Evolutionary conservation across 2,329 filamentous ascomycete species (phyloP), one percentile per base, ranked within the genome.

Genomic region (Bisporella sp.): DNA sequence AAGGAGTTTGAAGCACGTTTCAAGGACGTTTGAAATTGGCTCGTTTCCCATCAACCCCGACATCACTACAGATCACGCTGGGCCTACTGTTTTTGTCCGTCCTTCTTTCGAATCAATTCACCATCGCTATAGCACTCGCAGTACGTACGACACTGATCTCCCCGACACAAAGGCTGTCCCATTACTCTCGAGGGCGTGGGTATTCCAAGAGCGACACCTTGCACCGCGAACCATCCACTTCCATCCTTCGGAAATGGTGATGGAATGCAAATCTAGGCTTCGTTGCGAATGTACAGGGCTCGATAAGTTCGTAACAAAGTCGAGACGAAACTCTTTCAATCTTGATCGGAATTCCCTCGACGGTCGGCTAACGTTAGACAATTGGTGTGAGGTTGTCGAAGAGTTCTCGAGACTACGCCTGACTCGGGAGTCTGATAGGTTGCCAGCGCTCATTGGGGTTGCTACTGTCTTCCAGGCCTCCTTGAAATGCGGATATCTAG

Each of bases 201-300:
- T 37, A 13, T 39, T 57, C n/a, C 54, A 57, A 45, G 54, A 57
- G 42, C 37, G 54, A 31, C 29, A 50, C 4, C 33, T 57, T 9
- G 29, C 51, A 2, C 47, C 52, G 13, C 40, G 49, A 47, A 54
- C 44, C 3, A 13, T 57, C 2, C 48, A 57, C 31, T 54, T 52
- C 41, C 47, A 48, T 30, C 39, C 39, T 7, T 32, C 39, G 11
- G 47, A 48, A 13, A 42, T 48, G 40, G 29, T 48, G 30, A 33
- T 42, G 41, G 47, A 48, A 35, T 48, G 47, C 40, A 48, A 48
- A n/a, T 35, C 40, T 8, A 33, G 12, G 13, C 41, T 42, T 13
- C 11, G 41, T 21, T 42, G 41, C 41, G 41, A 42, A 29, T 42
- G 41, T 21, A 21, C 11, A n/a, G 11, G 41, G 13, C 41, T 42